A percentile compares a stretch with the other conserved stretches of the same genome.
These are phyloP conservation scores for Ustilago hordei DNA, from an alignment of 1,284 basidiomycete genomes.

Conservation along the genomic window DNA sequence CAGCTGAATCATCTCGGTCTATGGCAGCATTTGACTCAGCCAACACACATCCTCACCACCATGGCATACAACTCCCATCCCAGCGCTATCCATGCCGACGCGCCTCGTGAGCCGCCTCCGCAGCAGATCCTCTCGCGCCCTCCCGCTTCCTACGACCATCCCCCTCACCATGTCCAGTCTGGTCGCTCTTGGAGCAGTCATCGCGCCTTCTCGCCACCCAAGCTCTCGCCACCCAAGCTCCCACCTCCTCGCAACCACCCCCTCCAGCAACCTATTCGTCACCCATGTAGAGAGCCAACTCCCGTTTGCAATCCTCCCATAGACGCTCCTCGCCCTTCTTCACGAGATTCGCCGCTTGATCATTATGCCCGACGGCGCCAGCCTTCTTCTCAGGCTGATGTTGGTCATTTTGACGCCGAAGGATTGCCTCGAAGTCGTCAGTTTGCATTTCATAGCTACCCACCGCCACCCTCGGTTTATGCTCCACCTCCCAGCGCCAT, in stretches of 20 bases:
- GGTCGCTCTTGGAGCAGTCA: conserved; percentile 8
- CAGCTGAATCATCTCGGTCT: background rate
- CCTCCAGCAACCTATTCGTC: background rate
- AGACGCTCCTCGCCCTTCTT: background rate
- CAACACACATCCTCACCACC: background rate
- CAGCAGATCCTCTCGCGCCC: conserved; percentile 10
- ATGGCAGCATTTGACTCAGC: background rate
- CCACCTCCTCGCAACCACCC: conserved; percentile 22
- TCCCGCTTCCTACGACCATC: conserved; percentile 12
- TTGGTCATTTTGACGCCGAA: background rate
- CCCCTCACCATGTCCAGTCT: background rate
- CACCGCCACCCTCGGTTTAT: conserved; percentile 9
- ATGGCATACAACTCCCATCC: conserved; percentile 20
- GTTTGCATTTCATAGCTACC: background rate
- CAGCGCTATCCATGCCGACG: background rate
- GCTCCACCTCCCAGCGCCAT: conserved; percentile 7
- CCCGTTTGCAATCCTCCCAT: background rate
- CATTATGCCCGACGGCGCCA: conserved; percentile 4
- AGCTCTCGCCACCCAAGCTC: conserved; percentile 26
- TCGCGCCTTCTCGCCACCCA: conserved; percentile 19
- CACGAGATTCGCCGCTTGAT: conserved; percentile 7
- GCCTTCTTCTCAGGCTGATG: conserved; percentile 1
- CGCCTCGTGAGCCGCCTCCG: conserved; percentile 7
- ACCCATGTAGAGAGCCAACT: conserved; percentile 3
- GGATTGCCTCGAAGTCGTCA: background rate